These are phyloP conservation scores for Asclepias syriaca DNA, from an alignment of 257 asterid species.

Conservation along the genomic window DNA sequence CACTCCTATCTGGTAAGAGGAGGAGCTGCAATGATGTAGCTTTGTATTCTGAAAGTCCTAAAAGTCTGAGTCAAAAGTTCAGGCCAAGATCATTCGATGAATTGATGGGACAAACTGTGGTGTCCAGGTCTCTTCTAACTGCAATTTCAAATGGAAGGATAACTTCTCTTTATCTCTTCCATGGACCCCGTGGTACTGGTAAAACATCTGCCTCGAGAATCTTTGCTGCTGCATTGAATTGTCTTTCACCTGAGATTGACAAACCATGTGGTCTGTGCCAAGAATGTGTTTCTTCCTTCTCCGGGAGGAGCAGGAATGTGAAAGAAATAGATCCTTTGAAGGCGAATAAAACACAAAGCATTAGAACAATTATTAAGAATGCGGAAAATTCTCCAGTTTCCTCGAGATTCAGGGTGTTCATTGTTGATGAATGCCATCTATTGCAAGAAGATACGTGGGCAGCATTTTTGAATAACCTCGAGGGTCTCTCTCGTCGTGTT, in stretches of 20 bases:
- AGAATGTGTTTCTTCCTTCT: conserved; percentile 63
- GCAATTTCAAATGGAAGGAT: conserved; percentile 49
- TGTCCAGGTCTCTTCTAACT: conserved; percentile 50
- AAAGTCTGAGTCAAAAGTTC: conserved; percentile 56
- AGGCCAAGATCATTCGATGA: conserved; percentile 70
- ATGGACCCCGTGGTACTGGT: conserved; percentile 93
- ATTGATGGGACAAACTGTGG: conserved; percentile 63
- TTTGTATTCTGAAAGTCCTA: conserved; percentile 47
- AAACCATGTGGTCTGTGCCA: conserved; percentile 77
- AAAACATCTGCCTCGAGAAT: conserved; percentile 79
- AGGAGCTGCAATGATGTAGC: conserved; percentile 24
- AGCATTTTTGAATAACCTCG: conserved; percentile 40
- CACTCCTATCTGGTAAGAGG: conserved; percentile 14
- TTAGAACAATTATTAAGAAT: conserved; percentile 43
- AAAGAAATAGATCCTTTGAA: conserved; percentile 60
- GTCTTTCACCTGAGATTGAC: conserved; percentile 44
- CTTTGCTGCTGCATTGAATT: conserved; percentile 88
- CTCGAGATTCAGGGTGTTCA: conserved; percentile 63
- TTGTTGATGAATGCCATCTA: conserved; percentile 83
- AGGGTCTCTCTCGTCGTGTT: conserved; percentile 43
- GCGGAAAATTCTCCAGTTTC: conserved; percentile 40
- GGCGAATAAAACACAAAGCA: conserved; percentile 43
- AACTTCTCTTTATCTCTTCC: conserved; percentile 58
- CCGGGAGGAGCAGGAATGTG: conserved; percentile 62
- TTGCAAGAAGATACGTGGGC: conserved; percentile 70